These are phyloP conservation scores for Sugiyamaella mastotermitis DNA, from an alignment of 805 yeast species.

Conservation along the genomic window DNA sequence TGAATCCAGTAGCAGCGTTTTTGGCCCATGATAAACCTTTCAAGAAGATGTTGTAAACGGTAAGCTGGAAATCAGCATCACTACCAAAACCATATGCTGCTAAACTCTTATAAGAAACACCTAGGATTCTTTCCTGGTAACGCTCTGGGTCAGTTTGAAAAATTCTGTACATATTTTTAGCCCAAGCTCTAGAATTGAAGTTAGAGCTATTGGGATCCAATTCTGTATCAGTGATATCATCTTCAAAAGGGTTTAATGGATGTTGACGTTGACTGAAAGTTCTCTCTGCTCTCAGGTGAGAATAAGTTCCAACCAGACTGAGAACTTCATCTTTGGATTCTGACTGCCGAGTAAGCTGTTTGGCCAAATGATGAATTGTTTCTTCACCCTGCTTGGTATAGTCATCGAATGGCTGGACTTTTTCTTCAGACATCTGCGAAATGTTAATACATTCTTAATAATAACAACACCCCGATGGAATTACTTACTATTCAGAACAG, in stretches of 20 bases:
- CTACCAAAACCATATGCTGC: conserved; percentile 59
- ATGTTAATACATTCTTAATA: too few relatives aligned
- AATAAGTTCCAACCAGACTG: conserved; percentile 4
- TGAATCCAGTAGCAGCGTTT: conserved; percentile 32
- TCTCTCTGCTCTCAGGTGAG: not conserved
- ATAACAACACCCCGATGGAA: too few relatives aligned
- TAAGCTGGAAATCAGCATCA: conserved; percentile 61
- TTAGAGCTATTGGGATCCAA: conserved; percentile 54
- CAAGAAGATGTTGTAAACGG: conserved; percentile 40
- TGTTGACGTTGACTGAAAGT: too few relatives aligned
- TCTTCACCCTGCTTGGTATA: too few relatives aligned
- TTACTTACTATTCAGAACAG: too few relatives aligned
- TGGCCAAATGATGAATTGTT: conserved; percentile 16
- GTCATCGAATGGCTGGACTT: too few relatives aligned
- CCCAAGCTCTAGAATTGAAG: conserved; percentile 59
- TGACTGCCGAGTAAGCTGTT: conserved; percentile 14
- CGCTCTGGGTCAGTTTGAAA: conserved; percentile 52
- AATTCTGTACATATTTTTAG: conserved; percentile 49
- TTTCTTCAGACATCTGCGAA: too few relatives aligned
- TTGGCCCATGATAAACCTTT: conserved; percentile 20
- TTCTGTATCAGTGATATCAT: conserved; percentile 32
- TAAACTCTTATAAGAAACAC: conserved; percentile 52
- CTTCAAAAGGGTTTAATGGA: conserved; percentile 23
- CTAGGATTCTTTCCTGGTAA: conserved; percentile 54
- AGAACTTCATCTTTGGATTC: conserved; percentile 5